Conservation (phyloP, 1,284 basidiomycete species). For the Ceratobasidium sp. region DNA sequence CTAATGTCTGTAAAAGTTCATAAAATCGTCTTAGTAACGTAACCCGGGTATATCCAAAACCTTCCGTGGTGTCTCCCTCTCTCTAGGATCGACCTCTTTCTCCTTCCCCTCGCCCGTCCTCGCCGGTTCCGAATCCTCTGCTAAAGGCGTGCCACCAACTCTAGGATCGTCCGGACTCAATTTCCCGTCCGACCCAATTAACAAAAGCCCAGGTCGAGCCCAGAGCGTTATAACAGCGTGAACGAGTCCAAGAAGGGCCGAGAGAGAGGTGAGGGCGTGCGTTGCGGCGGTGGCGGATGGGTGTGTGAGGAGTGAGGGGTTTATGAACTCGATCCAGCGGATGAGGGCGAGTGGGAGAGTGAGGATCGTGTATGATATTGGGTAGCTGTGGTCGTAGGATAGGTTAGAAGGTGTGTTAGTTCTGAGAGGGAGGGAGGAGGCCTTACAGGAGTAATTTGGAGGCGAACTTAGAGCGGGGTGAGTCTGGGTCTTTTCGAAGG, state of each 20-base stretch:
- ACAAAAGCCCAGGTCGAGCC: constrained; percentile 12
- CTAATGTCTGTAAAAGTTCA: no score
- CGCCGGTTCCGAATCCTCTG: no score
- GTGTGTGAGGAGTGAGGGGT: constrained; percentile 4
- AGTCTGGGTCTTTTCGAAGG: constrained; percentile 5
- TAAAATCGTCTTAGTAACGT: no score
- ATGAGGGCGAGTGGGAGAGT: constrained; percentile 21
- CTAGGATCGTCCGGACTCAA: constrained; percentile 10
- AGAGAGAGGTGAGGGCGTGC: constrained; percentile 19
- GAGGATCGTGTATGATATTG: constrained; percentile 17
- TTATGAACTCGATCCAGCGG: constrained; percentile 14
- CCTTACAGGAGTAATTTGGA: no score
- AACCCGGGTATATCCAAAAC: no score
- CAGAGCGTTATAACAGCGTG: constrained; percentile 19
- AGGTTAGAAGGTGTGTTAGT: neutral
- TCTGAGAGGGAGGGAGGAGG: no score
- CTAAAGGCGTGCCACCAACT: no score
- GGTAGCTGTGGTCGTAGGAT: constrained; percentile 14
- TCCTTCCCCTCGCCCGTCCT: no score
- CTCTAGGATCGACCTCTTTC: no score
- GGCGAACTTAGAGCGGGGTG: no score
- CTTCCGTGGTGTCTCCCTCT: no score
- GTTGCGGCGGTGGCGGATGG: constrained; percentile 7
- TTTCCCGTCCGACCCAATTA: constrained; percentile 9
- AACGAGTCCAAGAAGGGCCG: constrained; percentile 24